phyloP scores from a whole-genome alignment of 2,329 filamentous ascomycete genomes.

The Fusarium cyanostomum region DNA sequence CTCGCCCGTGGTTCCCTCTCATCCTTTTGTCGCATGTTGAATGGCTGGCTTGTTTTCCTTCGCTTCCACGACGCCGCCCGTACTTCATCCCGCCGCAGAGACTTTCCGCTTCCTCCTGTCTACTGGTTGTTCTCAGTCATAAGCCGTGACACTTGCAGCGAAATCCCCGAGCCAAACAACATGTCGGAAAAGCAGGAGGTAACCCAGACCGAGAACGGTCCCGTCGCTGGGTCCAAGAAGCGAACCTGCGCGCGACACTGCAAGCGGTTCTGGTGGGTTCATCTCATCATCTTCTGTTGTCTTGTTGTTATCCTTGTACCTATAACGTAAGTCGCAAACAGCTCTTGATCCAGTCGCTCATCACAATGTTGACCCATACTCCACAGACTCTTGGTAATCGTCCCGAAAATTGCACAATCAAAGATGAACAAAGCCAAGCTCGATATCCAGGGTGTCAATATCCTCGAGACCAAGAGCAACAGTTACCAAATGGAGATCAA shows the following conservation, averaged over 20 bases:
- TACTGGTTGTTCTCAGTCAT: neutral
- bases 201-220: conserved; percentile 48
- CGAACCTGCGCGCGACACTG: conserved; percentile 58
- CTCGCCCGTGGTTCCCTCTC: conserved; percentile 25
- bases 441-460: conserved; percentile 60
- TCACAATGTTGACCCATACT: conserved; percentile 14
- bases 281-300: conserved; percentile 61
- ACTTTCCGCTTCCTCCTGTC: neutral
- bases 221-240: conserved; percentile 47
- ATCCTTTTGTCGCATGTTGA: conserved; percentile 11
- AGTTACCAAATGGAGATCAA: conserved; percentile 64
- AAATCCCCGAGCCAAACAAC: conserved; percentile 3
- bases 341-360: neutral
- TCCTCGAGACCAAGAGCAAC: conserved; percentile 57
- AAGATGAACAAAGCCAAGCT: conserved; percentile 65
- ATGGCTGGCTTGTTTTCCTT: conserved; percentile 25
- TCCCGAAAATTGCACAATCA: conserved; percentile 65
- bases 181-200: conserved; percentile 53
- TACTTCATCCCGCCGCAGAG: conserved; percentile 1
- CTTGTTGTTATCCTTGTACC: conserved; percentile 65
- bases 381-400: conserved; percentile 62
- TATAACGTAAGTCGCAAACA: conserved; percentile 62
- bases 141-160: neutral
- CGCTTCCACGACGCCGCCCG: conserved; percentile 14
- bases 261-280: conserved; percentile 69